Evolutionary conservation across 768 basidiomycete species (phyloP).

Genomic region (Mycena rosella): DNA sequence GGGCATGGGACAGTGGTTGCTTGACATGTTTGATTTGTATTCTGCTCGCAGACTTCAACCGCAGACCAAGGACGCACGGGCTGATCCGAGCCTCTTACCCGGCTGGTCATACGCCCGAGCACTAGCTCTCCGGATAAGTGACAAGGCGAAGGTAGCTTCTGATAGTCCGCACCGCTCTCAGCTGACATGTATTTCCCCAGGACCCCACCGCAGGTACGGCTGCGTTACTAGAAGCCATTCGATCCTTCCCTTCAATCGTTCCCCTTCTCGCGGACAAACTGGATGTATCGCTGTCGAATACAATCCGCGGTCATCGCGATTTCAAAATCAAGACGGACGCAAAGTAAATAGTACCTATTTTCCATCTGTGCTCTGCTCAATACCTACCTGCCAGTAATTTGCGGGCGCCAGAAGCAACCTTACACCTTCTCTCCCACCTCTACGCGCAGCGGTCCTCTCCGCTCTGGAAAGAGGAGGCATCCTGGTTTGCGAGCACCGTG

Average conservation of each 20-base stretch:
- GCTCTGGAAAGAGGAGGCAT: constrained; percentile 83
- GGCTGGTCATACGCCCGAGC: constrained; percentile 84
- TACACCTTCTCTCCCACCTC: constrained; percentile 89
- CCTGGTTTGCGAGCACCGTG: constrained; percentile 81
- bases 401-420: constrained; percentile 56
- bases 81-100: constrained; percentile 75
- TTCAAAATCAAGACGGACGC: constrained; percentile 80
- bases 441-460: constrained; percentile 84
- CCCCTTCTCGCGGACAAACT: constrained; percentile 89
- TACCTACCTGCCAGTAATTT: constrained; percentile 49
- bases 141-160: constrained; percentile 56
- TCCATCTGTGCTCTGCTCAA: neutral
- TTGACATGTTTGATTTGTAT: constrained; percentile 73
- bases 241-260: constrained; percentile 84
- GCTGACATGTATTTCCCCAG: constrained; percentile 44
- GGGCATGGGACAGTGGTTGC: constrained; percentile 83
- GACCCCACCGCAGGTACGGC: constrained; percentile 70
- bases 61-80: constrained; percentile 38
- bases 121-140: constrained; percentile 69
- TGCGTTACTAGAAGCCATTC: constrained; percentile 80
- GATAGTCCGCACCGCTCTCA: neutral
- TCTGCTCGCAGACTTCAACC: constrained; percentile 39
- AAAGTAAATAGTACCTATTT: constrained; percentile 55
- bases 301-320: constrained; percentile 69
- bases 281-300: constrained; percentile 72